A percentile compares a stretch with the other conserved stretches of the same genome.
phyloP scores from a whole-genome alignment of 2,329 filamentous ascomycete species.

The Periconia sp. region DNA sequence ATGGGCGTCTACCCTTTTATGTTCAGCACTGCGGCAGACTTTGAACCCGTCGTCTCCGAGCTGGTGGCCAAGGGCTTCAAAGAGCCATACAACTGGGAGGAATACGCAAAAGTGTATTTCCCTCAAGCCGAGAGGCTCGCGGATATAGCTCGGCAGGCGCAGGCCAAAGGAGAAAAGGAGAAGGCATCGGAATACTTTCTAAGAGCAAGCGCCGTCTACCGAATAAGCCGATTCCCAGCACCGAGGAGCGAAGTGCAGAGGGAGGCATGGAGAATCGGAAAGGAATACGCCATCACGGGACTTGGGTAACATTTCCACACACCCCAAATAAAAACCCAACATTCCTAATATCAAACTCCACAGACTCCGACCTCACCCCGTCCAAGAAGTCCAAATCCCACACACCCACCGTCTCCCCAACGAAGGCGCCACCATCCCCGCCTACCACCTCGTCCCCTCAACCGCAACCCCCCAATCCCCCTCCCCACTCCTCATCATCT shows the following conservation, averaged over 20 bases:
- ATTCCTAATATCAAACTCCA: background rate
- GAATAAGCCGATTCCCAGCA: constrained; percentile 71
- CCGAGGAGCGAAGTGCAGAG: constrained; percentile 55
- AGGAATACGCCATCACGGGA: constrained; percentile 63
- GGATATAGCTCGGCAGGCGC: constrained; percentile 54
- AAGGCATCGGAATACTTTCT: constrained; percentile 65
- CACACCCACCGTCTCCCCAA: constrained; percentile 53
- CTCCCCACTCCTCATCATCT: constrained; percentile 56
- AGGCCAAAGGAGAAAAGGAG: constrained; percentile 51
- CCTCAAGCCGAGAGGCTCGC: constrained; percentile 62
- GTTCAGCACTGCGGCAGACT: constrained; percentile 68
- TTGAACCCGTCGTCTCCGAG: constrained; percentile 67
- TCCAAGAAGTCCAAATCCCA: constrained; percentile 64
- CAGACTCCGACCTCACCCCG: constrained; percentile 51
- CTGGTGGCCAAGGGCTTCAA: constrained; percentile 64
- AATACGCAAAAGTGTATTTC: constrained; percentile 65
- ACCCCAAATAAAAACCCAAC: background rate
- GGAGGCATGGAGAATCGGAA: constrained; percentile 66
- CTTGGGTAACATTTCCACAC: constrained; percentile 25
- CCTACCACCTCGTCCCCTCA: constrained; percentile 65
- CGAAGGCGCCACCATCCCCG: constrained; percentile 62
- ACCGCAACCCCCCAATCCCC: constrained; percentile 46
- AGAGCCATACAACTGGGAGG: constrained; percentile 63
- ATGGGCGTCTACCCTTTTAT: constrained; percentile 75
- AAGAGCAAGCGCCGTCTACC: constrained; percentile 60